Evolutionary conservation across 768 basidiomycete species (phyloP), one percentile per base, ranked within the genome.

Genomic region (Suillus occidentalis): DNA sequence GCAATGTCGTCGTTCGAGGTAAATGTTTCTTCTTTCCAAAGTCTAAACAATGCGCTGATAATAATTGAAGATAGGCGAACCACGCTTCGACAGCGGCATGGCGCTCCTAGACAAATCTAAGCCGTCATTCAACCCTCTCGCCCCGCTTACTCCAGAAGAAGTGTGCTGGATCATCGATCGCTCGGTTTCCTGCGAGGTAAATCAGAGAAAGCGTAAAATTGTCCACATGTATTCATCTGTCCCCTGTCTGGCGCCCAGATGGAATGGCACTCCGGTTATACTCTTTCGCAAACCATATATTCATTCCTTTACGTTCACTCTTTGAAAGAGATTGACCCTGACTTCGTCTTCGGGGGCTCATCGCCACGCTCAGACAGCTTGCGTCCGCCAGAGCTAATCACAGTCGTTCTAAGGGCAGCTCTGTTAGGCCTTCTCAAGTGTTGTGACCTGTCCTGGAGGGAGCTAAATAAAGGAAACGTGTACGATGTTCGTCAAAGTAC

Each of bases 1-100:
- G 89, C 94, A n/a, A 97, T 98, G 95, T 91, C 91, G 69, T 92
- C 94, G 16, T 87, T 97, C 62, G 91, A 95, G 85, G 93, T 91
- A 72, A 65, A 70, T 61, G 31, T 28, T 58, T 60, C 13, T 25
- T 40, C 25, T 56, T 53, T 64, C 20, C 10, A 0, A 63, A 28
- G 18, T 28, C 25, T 6, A 4, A 31, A 4, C 40, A 28, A 42
- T 28, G 10, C 9, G 1, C 25, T 59, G 18, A 59, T 20, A 20
- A 20, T 59, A 39, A 18, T 61, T 65, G 47, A 76, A 96, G 95
- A 93, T 96, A 60, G 91, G 94, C 25, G 94, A 97, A 75, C 90
- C 93, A 28, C 87, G 92, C 13, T 87, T 96, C 75, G 95, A 97
- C 75, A 94, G 88, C 62, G 95, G 95, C 12, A 80, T 92, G 65